Conservation (phyloP, 768 basidiomycete species). For the Xanthoconium purpureum region DNA sequence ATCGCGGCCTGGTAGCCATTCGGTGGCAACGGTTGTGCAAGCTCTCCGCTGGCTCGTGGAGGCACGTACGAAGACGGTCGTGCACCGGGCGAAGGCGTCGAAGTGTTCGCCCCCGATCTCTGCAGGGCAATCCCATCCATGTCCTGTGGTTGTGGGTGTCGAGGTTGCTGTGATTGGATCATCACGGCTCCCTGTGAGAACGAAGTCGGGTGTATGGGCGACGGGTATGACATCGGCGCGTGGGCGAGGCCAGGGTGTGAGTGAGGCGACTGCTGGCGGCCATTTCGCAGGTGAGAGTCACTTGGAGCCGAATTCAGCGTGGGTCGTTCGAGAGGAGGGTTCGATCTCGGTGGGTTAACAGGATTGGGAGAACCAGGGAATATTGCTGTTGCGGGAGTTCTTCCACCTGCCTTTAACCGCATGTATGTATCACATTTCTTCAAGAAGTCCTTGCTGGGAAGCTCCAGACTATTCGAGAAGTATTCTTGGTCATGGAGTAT, state of each 20-base stretch:
- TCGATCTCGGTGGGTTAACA: slow-evolving; percentile 19
- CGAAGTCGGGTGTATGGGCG: slow-evolving; percentile 43
- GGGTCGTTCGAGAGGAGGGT: slow-evolving; percentile 47
- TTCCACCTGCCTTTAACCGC: slow-evolving; percentile 61
- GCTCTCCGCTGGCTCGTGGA: slow-evolving; percentile 44
- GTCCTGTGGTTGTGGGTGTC: slow-evolving; percentile 43
- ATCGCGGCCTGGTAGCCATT: slow-evolving; percentile 46
- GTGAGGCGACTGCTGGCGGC: slow-evolving; percentile 40
- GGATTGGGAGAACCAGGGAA: slow-evolving; percentile 29
- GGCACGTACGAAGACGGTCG: slow-evolving; percentile 53
- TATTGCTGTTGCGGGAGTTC: slow-evolving; percentile 36
- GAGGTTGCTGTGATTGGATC: slow-evolving; percentile 43
- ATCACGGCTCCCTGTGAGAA: slow-evolving; percentile 43
- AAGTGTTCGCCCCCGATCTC: slow-evolving; percentile 37
- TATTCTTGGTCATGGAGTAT: slow-evolving; percentile 92
- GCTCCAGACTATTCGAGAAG: slow-evolving; percentile 81
- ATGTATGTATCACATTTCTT: slow-evolving; percentile 94
- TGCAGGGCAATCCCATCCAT: slow-evolving; percentile 38
- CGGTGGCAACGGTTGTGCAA: slow-evolving; percentile 36
- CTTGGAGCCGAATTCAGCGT: slow-evolving; percentile 39
- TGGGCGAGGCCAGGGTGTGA: slow-evolving; percentile 39
- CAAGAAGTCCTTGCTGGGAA: slow-evolving; percentile 92
- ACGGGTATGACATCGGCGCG: slow-evolving; percentile 44
- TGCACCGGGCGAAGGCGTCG: slow-evolving; percentile 35
- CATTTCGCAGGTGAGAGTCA: slow-evolving; percentile 37